Evolutionary conservation across 1,284 basidiomycete species (phyloP).

Genomic region (Polyporus tsugae): DNA sequence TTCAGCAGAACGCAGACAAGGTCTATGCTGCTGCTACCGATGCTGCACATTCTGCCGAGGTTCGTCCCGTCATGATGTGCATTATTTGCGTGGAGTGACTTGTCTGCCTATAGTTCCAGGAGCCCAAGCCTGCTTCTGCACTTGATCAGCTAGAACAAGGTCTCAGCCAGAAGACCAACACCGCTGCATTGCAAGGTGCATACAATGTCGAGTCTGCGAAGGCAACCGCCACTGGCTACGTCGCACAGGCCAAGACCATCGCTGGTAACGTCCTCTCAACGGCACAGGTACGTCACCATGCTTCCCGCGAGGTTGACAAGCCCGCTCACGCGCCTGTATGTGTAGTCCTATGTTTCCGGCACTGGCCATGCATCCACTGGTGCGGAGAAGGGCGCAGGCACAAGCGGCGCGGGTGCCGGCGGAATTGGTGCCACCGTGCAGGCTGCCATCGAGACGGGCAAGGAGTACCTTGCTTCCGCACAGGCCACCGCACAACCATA

Average conservation of each 20-base stretch:
- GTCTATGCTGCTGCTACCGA: conserved; percentile 54
- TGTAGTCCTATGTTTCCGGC: too few species aligned
- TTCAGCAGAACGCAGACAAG: conserved; percentile 54
- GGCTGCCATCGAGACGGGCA: conserved; percentile 48
- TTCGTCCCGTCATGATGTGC: conserved; percentile 34
- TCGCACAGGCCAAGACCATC: conserved; percentile 60
- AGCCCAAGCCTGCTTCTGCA: conserved; percentile 54
- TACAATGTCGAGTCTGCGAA: conserved; percentile 55
- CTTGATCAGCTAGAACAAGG: conserved; percentile 53
- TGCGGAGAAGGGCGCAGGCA: too few species aligned
- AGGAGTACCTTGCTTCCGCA: conserved; percentile 51
- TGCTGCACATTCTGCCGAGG: conserved; percentile 58
- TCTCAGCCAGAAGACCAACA: conserved; percentile 52
- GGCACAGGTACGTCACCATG: conserved; percentile 52
- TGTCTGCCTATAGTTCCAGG: conserved; percentile 47
- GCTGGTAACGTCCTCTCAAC: conserved; percentile 55
- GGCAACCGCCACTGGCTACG: conserved; percentile 46
- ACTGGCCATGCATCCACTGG: too few species aligned
- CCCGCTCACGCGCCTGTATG: conserved; percentile 2
- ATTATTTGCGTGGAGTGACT: not conserved
- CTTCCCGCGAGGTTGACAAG: not conserved
- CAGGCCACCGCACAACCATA: conserved; percentile 50
- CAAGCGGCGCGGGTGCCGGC: too few species aligned
- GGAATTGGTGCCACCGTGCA: too few species aligned
- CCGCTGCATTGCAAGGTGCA: conserved; percentile 63